Percentiles rank a stretch among this genome's conserved stretches.
Conservation (phyloP, 148 eudicot species). For the Camellia granthamiana region DNA sequence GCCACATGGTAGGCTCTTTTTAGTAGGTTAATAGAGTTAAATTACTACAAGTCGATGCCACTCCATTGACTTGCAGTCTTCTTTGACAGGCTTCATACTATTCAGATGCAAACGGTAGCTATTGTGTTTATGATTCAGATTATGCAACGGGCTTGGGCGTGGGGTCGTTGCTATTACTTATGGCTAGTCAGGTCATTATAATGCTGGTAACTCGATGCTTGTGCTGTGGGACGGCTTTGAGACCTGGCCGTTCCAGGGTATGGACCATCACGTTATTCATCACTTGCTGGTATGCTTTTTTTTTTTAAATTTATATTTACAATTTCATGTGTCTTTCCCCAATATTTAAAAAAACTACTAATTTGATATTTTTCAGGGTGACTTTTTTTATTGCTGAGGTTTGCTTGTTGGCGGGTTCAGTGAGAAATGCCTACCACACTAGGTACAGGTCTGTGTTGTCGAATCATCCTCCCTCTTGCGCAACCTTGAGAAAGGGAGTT, state of each 20-base stretch:
- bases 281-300: constrained; percentile 56
- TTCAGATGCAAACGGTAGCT: constrained; percentile 19
- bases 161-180: constrained; percentile 55
- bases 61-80: background rate
- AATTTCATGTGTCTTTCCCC: too few species aligned
- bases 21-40: too few species aligned
- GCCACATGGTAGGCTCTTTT: too few species aligned
- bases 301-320: too few species aligned
- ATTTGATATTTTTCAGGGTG: constrained; percentile 42
- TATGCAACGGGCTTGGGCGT: constrained; percentile 64
- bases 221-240: constrained; percentile 79
- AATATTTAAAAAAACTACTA: background rate
- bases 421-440: constrained; percentile 66
- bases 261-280: constrained; percentile 68
- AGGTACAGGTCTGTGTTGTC: constrained; percentile 44
- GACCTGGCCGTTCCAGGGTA: constrained; percentile 64
- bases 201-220: constrained; percentile 70
- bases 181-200: constrained; percentile 66
- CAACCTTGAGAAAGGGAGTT: constrained; percentile 69
- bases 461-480: constrained; percentile 45
- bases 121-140: constrained; percentile 69
- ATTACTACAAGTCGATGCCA: too few species aligned
- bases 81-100: constrained; percentile 42
- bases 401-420: constrained; percentile 88
- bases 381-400: constrained; percentile 72